Evolutionary conservation across 2,329 filamentous ascomycete genomes (phyloP), one percentile per base, ranked within the genome.

Genomic region (Tolypocladium nubicola): DNA sequence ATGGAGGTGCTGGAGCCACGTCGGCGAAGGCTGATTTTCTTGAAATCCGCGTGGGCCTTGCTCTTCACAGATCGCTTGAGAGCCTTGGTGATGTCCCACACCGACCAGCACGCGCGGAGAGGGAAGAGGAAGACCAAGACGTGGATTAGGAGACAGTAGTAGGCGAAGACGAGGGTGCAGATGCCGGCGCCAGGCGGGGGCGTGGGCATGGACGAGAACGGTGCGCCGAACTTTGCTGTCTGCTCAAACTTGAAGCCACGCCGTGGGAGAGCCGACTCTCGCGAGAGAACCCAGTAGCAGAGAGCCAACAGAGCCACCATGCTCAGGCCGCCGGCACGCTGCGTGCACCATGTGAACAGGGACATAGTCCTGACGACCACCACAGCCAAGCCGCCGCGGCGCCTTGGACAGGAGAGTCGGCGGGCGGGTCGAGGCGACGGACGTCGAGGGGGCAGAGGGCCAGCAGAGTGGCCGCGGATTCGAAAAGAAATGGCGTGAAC

Each of bases 141-240:
- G 68, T 89, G 86, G 57, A 88, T 79, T 39, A 86, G 67, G 21
- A 88, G 73, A 55, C 80, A 83, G 70, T 88, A 89, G 65, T 82
- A 84, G 54, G 84, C 78, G 64, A 86, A 87, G 37, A 82, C 38
- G 53, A 76, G 68, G 16, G 80, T 81, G 75, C 74, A 81, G 53
- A 76, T 65, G 38, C 80, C 78, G 43, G 73, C 76, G 35, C 78
- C 77, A 41, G 71, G 64, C 40, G 19, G 11, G 40, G 47, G 30
- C 11, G 30, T 61, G 4, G 68, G 61, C 3, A 66, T 62, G 16
- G 69, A 66, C 13, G 70, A 66, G 50, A 71, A 66, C 61, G 69
- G 61, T 14, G 61, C 60, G 33, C 56, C 61, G 60, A 69, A 66
- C 61, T 61, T 73, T 62, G 73, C 70, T 55, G 71, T 69, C 55